A percentile compares a stretch with the other conserved stretches of the same genome.
These are phyloP conservation scores for Mallotus japonicus DNA, from an alignment of 441 rosid species.

Conservation along the genomic window DNA sequence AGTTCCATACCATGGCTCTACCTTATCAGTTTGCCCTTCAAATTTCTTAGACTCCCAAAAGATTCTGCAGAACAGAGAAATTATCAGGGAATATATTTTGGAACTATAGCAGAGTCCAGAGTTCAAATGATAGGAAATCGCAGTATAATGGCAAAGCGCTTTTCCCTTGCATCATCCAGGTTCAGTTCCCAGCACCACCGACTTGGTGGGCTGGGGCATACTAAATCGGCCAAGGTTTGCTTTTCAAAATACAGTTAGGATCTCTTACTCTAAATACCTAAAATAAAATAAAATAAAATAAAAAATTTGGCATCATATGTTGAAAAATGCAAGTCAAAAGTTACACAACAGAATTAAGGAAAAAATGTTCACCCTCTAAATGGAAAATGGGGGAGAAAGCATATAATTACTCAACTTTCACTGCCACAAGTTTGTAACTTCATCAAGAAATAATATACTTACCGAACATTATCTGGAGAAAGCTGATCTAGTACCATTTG, in stretches of 20 bases:
- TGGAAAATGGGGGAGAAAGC: not conserved
- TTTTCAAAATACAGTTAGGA: not conserved
- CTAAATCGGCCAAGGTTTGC: not conserved
- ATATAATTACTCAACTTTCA: not conserved
- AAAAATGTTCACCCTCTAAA: not conserved
- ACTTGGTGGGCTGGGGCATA: not conserved
- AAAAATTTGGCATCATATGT: not conserved
- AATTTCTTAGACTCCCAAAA: slow-evolving; percentile 89
- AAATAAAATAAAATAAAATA: not conserved
- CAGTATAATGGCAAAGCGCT: not conserved
- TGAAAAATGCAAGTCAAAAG: not conserved
- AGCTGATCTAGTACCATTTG: slow-evolving; percentile 59
- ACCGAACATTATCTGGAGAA: slow-evolving; percentile 66
- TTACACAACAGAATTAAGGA: not conserved
- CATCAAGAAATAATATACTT: slow-evolving; percentile 28
- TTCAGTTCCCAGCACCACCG: not conserved
- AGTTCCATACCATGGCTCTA: slow-evolving; percentile 94
- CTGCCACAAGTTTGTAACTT: slow-evolving; percentile 3
- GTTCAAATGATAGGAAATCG: not conserved
- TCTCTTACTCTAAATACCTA: not conserved
- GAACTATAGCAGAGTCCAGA: not conserved
- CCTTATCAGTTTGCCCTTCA: slow-evolving; percentile 69
- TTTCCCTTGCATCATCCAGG: not conserved
- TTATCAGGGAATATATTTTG: slow-evolving; percentile 22
- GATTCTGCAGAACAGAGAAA: slow-evolving; percentile 48